Evolutionary conservation across 805 yeast species (phyloP), one percentile per base, ranked within the genome.

Genomic region (Candida railenensis): DNA sequence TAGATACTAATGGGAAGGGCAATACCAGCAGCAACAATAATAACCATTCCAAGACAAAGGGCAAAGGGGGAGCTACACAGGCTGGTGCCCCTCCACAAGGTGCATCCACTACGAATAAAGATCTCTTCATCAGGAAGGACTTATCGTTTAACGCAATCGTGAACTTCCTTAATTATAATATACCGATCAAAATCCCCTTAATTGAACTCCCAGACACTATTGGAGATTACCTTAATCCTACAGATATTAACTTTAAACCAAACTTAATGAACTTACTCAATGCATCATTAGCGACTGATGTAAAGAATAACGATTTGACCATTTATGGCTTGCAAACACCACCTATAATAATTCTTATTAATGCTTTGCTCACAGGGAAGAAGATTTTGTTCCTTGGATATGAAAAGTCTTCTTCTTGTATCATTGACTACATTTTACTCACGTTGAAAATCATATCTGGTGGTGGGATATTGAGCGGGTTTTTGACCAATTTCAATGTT

Each of bases 291-390:
- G 65, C 53, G 21, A 61, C 63, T 34, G 64, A 43, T 45, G 69
- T 49, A 38, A 61, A 67, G 44, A 70, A 74, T 50, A 71, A 76
- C 38, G 81, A 80, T 42, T 60, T 80, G 42, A 75, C 82, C 1
- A 72, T 76, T 11, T 78, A 77, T 57, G 85, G 85, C 0, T 57
- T 72, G 15, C 70, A 68, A 34, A 80, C 85, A 0, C 84, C 83
- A 0, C 76, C 74, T 48, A 51, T 65, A 40, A 59, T 65, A 55
- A 49, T 73, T 38, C 46, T 68, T 48, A 60, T 67, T 48, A 61
- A 69, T 59, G 63, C 75, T 43, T 47, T 70, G 48, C 54, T 73
- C 52, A 58, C 76, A 40, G 68, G 77, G 48, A 57, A 69, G 62
- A 50, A 59, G 64, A 53, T 74, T 57, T 45, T 80, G 54, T 52